Evolutionary conservation across 768 basidiomycete genomes (phyloP), one percentile per base, ranked within the genome.

Genomic region (Tulasnella sp.): DNA sequence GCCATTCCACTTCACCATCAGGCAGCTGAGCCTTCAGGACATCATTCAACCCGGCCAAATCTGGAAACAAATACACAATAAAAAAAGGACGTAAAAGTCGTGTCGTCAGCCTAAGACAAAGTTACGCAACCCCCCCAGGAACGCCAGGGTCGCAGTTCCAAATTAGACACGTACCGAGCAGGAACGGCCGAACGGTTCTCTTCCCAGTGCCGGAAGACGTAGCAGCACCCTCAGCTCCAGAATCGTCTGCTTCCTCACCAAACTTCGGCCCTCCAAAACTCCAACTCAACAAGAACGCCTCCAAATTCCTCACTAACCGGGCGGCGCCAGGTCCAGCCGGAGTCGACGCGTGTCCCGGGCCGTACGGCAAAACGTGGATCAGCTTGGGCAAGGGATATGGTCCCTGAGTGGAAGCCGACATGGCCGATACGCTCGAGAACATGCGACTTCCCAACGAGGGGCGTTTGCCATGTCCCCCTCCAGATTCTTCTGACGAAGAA

Each of bases 211-310:
- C 74, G 35, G 32, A 23, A 23, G 18, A 23, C 61, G n/a, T 10
- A 5, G 26, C 39, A 16, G 29, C 26, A 26, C n/a, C 42, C 42
- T 35, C 37, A 57, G 67, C 26, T n/a, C 70, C 46, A 46, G 69
- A 48, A 44, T 48, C 67, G 3, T 48, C 46, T 5, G 5, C 75
- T 46, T 57, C 75, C 57, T 40, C 51, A 18, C 79, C 13, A 37
- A 76, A 11, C 67, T 16, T 67, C 48, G 39, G 55, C 29, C 44
- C 78, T 48, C 48, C 76, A 67, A 74, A 80, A 61, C 23, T 67
- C 75, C 75, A 73, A 71, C 57, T 74, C 75, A 39, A 44, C 69
- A 37, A 39, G 70, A 77, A 77, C 0, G 77, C 77, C 46, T 77
- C 77, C 37, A 77, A 44, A 48, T 46, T 70, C 35, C 77, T 29